Evolutionary conservation across 768 basidiomycete genomes (phyloP), one percentile per base, ranked within the genome.

Genomic region (Sarcodon aspratus): DNA sequence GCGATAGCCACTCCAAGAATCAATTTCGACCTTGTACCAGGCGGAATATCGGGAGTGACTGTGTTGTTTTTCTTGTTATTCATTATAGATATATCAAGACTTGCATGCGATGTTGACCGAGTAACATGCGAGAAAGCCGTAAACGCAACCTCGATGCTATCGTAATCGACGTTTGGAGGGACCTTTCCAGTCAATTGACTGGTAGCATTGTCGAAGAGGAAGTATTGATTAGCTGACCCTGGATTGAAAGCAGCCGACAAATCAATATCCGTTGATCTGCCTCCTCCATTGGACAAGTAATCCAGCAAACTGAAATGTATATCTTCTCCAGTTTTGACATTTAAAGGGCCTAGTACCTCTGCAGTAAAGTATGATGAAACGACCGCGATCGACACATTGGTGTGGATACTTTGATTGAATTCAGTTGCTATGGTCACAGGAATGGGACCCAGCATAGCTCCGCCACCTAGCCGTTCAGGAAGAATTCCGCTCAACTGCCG

Each of bases 281-380:
- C 55, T 1, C 59, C 44, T 3, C 43, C 50, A 12, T 70, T 70
- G 18, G 78, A 76, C 56, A 84, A 75, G 63, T 74, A 82, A 33
- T 67, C 66, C 2, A 61, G 56, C 35, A 93, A 67, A 54, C 71
- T 62, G 56, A 86, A 81, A 7, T 67, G 56, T 40, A 89, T 64
- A 3, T 61, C 38, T 45, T 73, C 62, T 8, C 77, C 78, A 11
- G 75, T 76, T 21, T 70, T 66, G 36, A 71, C 73, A 44, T 75
- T 65, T 45, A 84, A 65, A 17, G 79, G 69, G 13, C 84, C 77
- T 40, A 90, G 64, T 33, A 67, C 64, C 17, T 77, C 67, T 17
- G 67, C 53, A 9, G 74, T 67, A 67, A 96, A 95, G 61, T 78
- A 86, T 3, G 89, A 85, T 3, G 82, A 74, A 8, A 83, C 78